Base-by-base conservation (phyloP, 225 moss, liverwort and hornwort genomes). In the Marchantia polymorpha region DNA sequence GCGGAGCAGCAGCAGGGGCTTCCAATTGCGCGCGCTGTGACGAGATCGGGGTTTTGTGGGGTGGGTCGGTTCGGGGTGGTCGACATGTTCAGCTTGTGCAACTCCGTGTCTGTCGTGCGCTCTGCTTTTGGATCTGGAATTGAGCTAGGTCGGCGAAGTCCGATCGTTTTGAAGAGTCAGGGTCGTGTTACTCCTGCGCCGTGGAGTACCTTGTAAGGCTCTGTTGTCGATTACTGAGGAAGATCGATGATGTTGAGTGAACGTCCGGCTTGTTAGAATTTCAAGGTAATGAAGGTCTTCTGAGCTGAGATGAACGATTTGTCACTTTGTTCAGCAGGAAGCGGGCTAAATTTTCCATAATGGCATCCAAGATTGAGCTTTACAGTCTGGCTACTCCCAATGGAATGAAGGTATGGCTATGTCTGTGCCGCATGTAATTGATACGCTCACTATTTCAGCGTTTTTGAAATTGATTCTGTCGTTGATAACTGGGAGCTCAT, bases 341-440 rank as follows among this genome's bases (percentile, higher is more conserved):
- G 12, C 64, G 79, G 71, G 70, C 7, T 15, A 74, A 55, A 25
- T 7, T 25, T 15, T 16, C 60, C 49, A 52, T 52, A 50, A 92
- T 91, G 94, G 94, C 89, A 29, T 83, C 92, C 11, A 94, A 92
- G 84, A 94, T 94, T 77, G 89, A 94, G 78, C 79, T 94, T 64
- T 94, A 92, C 81, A 94, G 92, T 90, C 19, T 90, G 64, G 89
- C 89, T 61, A 92, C 90, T 22, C 94, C 92, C 0, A 94, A 94
- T 80, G 92, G 94, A 75, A 83, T 85, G 79, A 94, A 92, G 92
- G 92, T 94, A 78, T 10, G 10, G 3, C 63, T 4, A 39, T 14
- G 20, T 77, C 12, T 48, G 11, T 7, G 26, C 31, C 7, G 31
- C 2, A 8, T 31, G 17, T 16, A 1, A 39, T 31, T 14, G 20